A percentile compares a stretch with the other conserved stretches of the same genome.
Conservation (phyloP, 768 basidiomycete genomes). For the Phaeotremella skinneri region DNA sequence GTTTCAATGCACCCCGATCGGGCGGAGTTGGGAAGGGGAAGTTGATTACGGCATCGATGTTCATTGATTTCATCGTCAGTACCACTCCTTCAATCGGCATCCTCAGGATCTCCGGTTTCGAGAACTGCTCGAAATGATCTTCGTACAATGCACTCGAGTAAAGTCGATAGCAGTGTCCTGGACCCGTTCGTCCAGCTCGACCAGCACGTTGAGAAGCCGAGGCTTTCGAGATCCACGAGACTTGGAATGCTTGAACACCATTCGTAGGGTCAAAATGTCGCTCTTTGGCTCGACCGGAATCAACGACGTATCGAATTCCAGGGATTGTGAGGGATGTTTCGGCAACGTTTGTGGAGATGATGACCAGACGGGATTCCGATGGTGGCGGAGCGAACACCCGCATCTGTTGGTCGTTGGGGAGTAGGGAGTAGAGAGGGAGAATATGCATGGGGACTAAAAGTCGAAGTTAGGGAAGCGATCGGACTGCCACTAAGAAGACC, state of each 20-base stretch:
- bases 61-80: slow-evolving; percentile 98
- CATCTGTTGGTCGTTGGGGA: slow-evolving; percentile 93
- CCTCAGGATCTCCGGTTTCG: slow-evolving; percentile 85
- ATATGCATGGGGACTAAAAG: slow-evolving; percentile 83
- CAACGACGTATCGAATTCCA: slow-evolving; percentile 95
- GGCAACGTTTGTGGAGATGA: slow-evolving; percentile 93
- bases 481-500: not conserved
- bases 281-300: slow-evolving; percentile 94
- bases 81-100: slow-evolving; percentile 97
- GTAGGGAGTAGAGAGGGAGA: slow-evolving; percentile 86
- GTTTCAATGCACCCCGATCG: slow-evolving; percentile 67
- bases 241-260: slow-evolving; percentile 86
- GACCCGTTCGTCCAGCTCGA: slow-evolving; percentile 94
- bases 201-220: slow-evolving; percentile 92
- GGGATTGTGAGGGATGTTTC: slow-evolving; percentile 97
- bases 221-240: slow-evolving; percentile 92
- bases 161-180: slow-evolving; percentile 95
- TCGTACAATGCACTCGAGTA: slow-evolving; percentile 95
- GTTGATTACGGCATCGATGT: slow-evolving; percentile 91
- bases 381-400: slow-evolving; percentile 84
- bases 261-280: slow-evolving; percentile 75
- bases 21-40: slow-evolving; percentile 99
- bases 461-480: not conserved
- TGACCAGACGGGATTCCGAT: slow-evolving; percentile 74
- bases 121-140: slow-evolving; percentile 82